Evolutionary conservation across 2,329 filamentous ascomycete genomes (phyloP).

Genomic region (Alternaria gansuensis): DNA sequence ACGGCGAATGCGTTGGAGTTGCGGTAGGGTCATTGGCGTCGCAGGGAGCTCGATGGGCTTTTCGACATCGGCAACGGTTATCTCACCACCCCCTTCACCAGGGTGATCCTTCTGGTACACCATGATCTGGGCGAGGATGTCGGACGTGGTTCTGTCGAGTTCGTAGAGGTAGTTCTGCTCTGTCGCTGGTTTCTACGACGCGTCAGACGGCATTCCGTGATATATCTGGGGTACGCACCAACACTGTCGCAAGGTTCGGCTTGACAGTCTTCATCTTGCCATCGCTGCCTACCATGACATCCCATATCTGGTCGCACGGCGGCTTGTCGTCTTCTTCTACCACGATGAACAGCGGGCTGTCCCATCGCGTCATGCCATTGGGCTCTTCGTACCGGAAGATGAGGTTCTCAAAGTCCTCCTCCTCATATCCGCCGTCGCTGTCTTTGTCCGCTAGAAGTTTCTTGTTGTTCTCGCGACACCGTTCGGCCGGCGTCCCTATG

Average conservation of each 20-base stretch:
- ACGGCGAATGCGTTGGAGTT: conserved; percentile 78
- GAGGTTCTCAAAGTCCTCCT: conserved; percentile 78
- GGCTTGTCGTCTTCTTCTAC: conserved; percentile 76
- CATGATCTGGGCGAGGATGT: conserved; percentile 74
- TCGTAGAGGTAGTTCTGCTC: conserved; percentile 79
- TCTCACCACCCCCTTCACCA: conserved; percentile 68
- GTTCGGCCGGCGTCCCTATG: conserved; percentile 64
- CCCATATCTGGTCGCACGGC: conserved; percentile 78
- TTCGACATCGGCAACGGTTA: conserved; percentile 63
- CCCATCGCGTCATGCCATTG: conserved; percentile 85
- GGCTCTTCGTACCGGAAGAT: conserved; percentile 87
- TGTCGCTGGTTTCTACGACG: conserved; percentile 63
- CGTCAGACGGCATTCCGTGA: conserved; percentile 9
- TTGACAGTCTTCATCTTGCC: conserved; percentile 72
- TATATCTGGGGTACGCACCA: conserved; percentile 49
- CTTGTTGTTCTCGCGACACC: conserved; percentile 68
- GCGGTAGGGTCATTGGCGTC: conserved; percentile 73
- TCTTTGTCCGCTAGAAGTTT: conserved; percentile 58
- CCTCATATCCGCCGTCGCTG: conserved; percentile 59
- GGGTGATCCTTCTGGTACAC: conserved; percentile 72
- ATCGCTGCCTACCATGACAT: conserved; percentile 68
- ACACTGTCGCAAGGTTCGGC: conserved; percentile 79
- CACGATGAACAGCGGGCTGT: conserved; percentile 81
- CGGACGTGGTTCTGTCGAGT: conserved; percentile 80
- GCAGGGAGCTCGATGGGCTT: conserved; percentile 71